Conservation (phyloP, 257 asterid species). For the Orobanche coerulescens region DNA sequence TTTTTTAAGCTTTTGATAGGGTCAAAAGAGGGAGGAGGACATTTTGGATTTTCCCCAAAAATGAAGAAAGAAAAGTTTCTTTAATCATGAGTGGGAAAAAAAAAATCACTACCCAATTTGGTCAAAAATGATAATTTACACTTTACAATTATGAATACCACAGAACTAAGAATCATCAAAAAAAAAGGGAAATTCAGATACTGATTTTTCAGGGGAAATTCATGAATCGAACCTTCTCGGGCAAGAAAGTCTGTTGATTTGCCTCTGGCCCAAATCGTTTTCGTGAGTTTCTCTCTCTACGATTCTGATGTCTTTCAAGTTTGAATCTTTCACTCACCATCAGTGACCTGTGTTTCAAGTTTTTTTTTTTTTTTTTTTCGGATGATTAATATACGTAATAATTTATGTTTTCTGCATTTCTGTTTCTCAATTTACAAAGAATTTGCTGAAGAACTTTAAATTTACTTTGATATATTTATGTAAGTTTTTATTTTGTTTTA, state of each 20-base stretch:
- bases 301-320: not conserved
- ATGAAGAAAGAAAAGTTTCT: too few species aligned
- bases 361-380: not conserved
- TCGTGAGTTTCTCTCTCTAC: slow-evolving; percentile 9
- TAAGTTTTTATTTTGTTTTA: not conserved
- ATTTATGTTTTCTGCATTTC: not conserved
- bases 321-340: slow-evolving; percentile 3
- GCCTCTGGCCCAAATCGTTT: slow-evolving; percentile 12
- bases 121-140: too few species aligned
- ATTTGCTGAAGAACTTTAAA: not conserved
- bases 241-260: not conserved
- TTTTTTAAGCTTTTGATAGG: too few species aligned
- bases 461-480: not conserved
- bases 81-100: too few species aligned
- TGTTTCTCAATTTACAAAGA: not conserved
- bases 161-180: not conserved
- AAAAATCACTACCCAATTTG: too few species aligned
- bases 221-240: slow-evolving; percentile 23
- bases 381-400: not conserved
- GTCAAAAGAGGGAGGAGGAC: too few species aligned
- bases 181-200: not conserved
- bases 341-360: not conserved
- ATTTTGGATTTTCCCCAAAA: too few species aligned
- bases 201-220: slow-evolving; percentile 6
- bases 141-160: too few species aligned